These are phyloP conservation scores for Chlorella sp. DNA, from an alignment of 139 green algal genomes.

Conservation along the genomic window DNA sequence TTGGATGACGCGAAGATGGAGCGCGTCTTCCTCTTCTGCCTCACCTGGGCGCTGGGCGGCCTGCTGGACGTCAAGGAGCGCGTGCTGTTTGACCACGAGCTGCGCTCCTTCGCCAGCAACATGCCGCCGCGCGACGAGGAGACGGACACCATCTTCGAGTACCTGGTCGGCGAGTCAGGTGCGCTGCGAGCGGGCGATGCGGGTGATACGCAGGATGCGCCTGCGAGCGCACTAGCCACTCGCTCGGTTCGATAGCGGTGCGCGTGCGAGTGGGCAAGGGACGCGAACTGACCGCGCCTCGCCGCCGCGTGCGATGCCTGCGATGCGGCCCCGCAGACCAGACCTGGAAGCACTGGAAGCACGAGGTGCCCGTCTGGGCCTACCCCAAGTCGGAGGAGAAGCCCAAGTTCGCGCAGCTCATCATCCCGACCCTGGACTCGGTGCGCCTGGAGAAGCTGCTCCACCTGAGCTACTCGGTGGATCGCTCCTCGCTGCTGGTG, in stretches of 20 bases:
- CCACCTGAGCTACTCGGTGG: conserved; percentile 56
- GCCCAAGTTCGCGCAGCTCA: conserved; percentile 81
- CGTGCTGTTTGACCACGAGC: conserved; percentile 57
- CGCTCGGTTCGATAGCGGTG: no score
- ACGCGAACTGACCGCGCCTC: no score
- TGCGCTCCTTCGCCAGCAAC: conserved; percentile 27
- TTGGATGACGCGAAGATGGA: conserved; percentile 58
- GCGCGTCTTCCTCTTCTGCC: conserved; percentile 83
- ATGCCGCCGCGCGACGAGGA: conserved; percentile 47
- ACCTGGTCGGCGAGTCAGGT: conserved; percentile 59
- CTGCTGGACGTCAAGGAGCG: conserved; percentile 75
- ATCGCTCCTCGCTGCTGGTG: conserved; percentile 70
- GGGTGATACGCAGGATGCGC: no score
- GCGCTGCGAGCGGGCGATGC: neutral
- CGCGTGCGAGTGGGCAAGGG: no score
- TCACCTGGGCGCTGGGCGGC: conserved; percentile 79
- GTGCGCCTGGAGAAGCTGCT: conserved; percentile 84
- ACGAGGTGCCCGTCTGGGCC: conserved; percentile 69
- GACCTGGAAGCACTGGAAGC: conserved; percentile 75
- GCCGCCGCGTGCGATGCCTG: no score
- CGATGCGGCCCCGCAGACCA: conserved; percentile 19
- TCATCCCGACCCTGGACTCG: conserved; percentile 79
- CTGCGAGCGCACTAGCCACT: no score
- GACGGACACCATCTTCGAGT: conserved; percentile 82
- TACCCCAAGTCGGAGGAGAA: conserved; percentile 77